A percentile compares a stretch with the other conserved stretches of the same genome.
Evolutionary conservation across 164 flowering plant species (phyloP).

Genomic region (Vitis labrusca): DNA sequence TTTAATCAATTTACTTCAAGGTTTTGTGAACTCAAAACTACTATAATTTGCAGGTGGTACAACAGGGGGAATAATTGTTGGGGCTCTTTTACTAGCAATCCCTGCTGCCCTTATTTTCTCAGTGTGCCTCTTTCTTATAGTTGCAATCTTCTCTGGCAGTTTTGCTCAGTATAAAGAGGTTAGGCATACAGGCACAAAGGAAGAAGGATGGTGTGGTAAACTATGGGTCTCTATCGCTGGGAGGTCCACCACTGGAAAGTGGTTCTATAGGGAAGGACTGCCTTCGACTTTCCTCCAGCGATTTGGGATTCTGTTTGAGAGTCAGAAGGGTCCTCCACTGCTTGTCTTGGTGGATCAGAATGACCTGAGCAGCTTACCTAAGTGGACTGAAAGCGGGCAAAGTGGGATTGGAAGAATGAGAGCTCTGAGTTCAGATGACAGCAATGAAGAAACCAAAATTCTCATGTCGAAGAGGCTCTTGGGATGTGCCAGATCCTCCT

Average conservation of each 20-base stretch:
- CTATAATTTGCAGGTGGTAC: constrained; percentile 40
- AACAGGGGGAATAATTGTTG: constrained; percentile 45
- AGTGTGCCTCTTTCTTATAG: constrained; percentile 36
- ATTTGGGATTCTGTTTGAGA: constrained; percentile 55
- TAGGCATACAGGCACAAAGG: constrained; percentile 7
- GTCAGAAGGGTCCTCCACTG: constrained; percentile 48
- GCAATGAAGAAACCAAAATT: constrained; percentile 30
- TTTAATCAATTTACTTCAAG: background rate
- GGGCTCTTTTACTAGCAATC: constrained; percentile 46
- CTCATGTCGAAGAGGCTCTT: constrained; percentile 25
- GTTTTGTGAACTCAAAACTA: background rate
- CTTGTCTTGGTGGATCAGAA: constrained; percentile 29
- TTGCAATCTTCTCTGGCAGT: constrained; percentile 39
- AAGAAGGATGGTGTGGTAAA: constrained; percentile 34
- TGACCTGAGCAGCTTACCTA: constrained; percentile 32
- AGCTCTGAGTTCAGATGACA: constrained; percentile 36
- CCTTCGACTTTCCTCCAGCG: constrained; percentile 43
- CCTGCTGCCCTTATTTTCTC: constrained; percentile 53
- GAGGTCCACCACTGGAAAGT: constrained; percentile 42
- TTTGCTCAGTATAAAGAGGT: constrained; percentile 52
- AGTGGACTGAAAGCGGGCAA: constrained; percentile 38
- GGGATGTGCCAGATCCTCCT: constrained; percentile 51
- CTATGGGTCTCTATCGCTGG: constrained; percentile 29
- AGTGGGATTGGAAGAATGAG: constrained; percentile 58
- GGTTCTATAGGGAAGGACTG: constrained; percentile 50